These are phyloP conservation scores for Botrytis aclada DNA, from an alignment of 2,329 filamentous ascomycete species.

Conservation along the genomic window DNA sequence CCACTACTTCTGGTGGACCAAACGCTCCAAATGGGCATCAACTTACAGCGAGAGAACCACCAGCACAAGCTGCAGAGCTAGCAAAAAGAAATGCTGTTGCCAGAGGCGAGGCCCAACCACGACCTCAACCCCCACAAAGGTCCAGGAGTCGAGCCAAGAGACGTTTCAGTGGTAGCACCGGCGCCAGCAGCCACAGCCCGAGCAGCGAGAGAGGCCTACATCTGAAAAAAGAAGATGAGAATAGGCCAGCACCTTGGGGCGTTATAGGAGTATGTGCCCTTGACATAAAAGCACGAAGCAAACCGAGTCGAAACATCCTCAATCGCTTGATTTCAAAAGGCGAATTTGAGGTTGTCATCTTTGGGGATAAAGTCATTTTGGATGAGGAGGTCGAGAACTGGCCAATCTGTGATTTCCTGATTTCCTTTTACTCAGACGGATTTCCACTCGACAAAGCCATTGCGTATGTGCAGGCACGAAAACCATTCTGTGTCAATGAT, in stretches of 20 bases:
- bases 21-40: slow-evolving; percentile 46
- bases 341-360: slow-evolving; percentile 95
- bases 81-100: slow-evolving; percentile 36
- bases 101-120: slow-evolving; percentile 34
- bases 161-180: slow-evolving; percentile 77
- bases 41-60: slow-evolving; percentile 40
- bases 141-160: slow-evolving; percentile 70
- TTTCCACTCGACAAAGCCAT: slow-evolving; percentile 97
- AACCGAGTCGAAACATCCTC: slow-evolving; percentile 93
- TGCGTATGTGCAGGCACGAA: slow-evolving; percentile 86
- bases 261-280: slow-evolving; percentile 92
- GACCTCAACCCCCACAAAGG: slow-evolving; percentile 47
- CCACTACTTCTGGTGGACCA: slow-evolving; percentile 49
- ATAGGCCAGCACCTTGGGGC: slow-evolving; percentile 60
- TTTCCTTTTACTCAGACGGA: slow-evolving; percentile 97
- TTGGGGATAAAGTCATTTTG: slow-evolving; percentile 97
- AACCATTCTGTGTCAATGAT: slow-evolving; percentile 97
- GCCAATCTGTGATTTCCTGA: slow-evolving; percentile 88
- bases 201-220: slow-evolving; percentile 63
- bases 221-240: slow-evolving; percentile 54
- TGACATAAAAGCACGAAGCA: slow-evolving; percentile 93
- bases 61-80: slow-evolving; percentile 34
- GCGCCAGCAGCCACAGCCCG: slow-evolving; percentile 76
- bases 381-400: slow-evolving; percentile 96
- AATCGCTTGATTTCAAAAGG: slow-evolving; percentile 85